Conservation (phyloP, 768 basidiomycete species). For the Mycena amicta region DNA sequence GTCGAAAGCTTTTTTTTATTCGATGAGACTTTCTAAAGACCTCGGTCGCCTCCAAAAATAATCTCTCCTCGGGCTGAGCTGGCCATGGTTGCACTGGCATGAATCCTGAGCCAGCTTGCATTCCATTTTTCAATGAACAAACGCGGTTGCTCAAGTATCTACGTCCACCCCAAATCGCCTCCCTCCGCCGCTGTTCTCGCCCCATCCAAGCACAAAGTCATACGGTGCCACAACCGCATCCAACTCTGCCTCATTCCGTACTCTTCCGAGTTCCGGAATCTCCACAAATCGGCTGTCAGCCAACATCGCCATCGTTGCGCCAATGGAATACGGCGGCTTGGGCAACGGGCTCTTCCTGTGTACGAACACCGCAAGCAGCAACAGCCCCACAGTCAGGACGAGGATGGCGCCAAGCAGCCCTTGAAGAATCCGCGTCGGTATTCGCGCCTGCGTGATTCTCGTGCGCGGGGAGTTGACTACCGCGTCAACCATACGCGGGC, state of each 20-base stretch:
- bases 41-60: no score
- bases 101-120: no score
- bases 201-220: conserved; percentile 8
- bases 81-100: no score
- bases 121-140: no score
- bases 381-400: neutral
- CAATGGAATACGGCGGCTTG: conserved; percentile 12
- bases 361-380: neutral
- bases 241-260: neutral
- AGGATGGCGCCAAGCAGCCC: conserved; percentile 1
- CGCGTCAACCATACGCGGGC: neutral
- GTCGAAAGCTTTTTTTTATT: no score
- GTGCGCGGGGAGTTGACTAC: neutral
- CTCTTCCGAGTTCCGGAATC: neutral
- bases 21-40: no score
- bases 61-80: no score
- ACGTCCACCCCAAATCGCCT: conserved; percentile 8
- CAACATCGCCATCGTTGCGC: conserved; percentile 3
- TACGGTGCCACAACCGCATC: conserved; percentile 3
- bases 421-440: conserved; percentile 7
- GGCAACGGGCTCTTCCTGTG: neutral
- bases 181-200: neutral
- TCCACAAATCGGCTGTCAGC: conserved; percentile 9
- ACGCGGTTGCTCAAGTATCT: no score
- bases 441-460: conserved; percentile 5